Evolutionary conservation across 129 eudicot species (phyloP).

Genomic region (Dittrichia graveolens): DNA sequence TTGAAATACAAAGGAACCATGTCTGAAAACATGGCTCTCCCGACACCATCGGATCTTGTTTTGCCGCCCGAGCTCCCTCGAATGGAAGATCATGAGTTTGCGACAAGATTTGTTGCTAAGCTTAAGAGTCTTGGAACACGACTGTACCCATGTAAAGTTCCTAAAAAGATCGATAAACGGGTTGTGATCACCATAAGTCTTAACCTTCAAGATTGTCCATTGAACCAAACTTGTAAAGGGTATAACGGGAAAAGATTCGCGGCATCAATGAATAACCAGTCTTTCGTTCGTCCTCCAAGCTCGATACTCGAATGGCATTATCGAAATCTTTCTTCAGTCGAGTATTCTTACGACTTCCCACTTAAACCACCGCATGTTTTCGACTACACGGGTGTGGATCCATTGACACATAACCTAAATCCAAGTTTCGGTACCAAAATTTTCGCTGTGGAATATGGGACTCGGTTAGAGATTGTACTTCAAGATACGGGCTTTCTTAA

Average conservation of each 20-base stretch:
- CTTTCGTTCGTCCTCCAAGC: slow-evolving; percentile 56
- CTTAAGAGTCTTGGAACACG: slow-evolving; percentile 54
- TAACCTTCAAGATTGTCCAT: slow-evolving; percentile 77
- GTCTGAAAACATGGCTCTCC: not conserved
- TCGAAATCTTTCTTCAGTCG: slow-evolving; percentile 26
- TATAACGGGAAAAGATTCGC: slow-evolving; percentile 40
- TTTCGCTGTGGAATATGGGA: slow-evolving; percentile 59
- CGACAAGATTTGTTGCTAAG: slow-evolving; percentile 40
- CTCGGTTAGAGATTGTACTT: slow-evolving; percentile 62
- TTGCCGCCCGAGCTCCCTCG: slow-evolving; percentile 55
- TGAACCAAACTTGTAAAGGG: slow-evolving; percentile 64
- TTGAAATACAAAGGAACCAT: slow-evolving; percentile 46
- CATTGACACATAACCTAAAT: slow-evolving; percentile 60
- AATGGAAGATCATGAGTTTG: slow-evolving; percentile 58
- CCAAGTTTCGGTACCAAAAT: slow-evolving; percentile 59
- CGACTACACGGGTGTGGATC: slow-evolving; percentile 67
- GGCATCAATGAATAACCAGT: slow-evolving; percentile 84
- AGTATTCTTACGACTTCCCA: slow-evolving; percentile 43
- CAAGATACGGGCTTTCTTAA: slow-evolving; percentile 74
- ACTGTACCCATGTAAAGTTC: slow-evolving; percentile 63
- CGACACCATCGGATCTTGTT: slow-evolving; percentile 21
- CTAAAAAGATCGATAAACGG: slow-evolving; percentile 59
- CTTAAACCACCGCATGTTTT: slow-evolving; percentile 58
- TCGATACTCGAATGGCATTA: slow-evolving; percentile 67
- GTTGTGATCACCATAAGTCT: slow-evolving; percentile 63